Evolutionary conservation across 805 yeast species (phyloP), one percentile per base, ranked within the genome.

Genomic region (Saturnispora serradocipensis): DNA sequence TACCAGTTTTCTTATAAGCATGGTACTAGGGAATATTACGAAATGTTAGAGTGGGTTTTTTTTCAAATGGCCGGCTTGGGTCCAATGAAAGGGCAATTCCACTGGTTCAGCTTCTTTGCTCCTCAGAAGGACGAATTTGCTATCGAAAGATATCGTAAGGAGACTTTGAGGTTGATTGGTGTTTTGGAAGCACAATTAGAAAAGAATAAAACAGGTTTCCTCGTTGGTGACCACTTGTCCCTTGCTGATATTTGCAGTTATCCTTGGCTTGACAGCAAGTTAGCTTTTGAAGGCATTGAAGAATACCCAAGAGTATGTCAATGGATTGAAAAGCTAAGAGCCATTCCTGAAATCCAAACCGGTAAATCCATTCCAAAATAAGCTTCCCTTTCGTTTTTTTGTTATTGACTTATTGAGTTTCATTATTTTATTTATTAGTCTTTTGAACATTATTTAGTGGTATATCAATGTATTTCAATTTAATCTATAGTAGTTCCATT

Each of bases 1-100:
- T 62, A 72, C 54, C 76, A 77, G 62, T 73, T 55, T 57, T 70
- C 75, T 25, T 76, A 65, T 54, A 67, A 64, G 27, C 54, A 60
- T 5, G 72, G 69, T 2, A 64, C 79, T 27, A 61, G 59, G 5
- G 59, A 64, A 45, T 82, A 81, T 63, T 82, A 77, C 64, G 73
- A 71, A 56, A 74, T 75, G 61, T 60, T 75, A 57, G 80, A 78
- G 55, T 73, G 82, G 75, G 56, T 76, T 8, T 70, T 71, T 43
- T 81, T 78, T 71, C 84, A 80, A 58, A 72, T 76, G 67, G 80
- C 82, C 54, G 77, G 78, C 7, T 65, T 76, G 40, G 82, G 83
- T 32, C 86, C 86, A 52, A 77, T 74, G 73, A 81, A 75, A 59
- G 86, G 87, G 10, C 86, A 81, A 61, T 77, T 76, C 42, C 61